Base-by-base conservation (phyloP, 1,139 yeast species). In the Candida tunisiensis region DNA sequence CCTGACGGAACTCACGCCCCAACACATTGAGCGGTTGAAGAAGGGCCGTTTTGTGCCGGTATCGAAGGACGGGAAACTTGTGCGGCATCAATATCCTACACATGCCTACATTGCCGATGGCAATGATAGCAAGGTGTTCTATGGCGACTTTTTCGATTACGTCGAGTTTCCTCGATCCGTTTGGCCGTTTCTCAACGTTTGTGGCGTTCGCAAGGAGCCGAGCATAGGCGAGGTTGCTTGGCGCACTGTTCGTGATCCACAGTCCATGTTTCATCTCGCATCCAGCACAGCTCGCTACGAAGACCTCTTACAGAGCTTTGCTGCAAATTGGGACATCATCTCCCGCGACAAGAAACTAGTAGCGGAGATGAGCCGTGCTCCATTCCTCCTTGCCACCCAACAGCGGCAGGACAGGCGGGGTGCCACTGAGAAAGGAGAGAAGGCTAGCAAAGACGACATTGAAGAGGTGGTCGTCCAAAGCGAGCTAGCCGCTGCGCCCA, bases 161-260 rank as follows among this genome's bases (percentile, higher is more conserved):
- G 40, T 44, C 18, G 26, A 30, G n/a, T 34, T 44, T 25, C 37
- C 48, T 3, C 30, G 36, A 2, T 31, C 39, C 3, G 45, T 49
- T 2, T 34, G 35, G 8, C 51, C 55, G 1, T 56, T 56, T 33
- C 34, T 55, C 24, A 34, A 35, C 6, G 31, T 33, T 9, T 36
- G 53, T 8, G 61, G 62, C 2, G 53, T 54, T 4, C 35, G 55
- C 8, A 44, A 45, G 15, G 37, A 42, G 20, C 62, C 62, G 1
- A 40, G 40, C 10, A 34, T 47, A 4, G 21, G 34, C 3, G 58
- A 56, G 28, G 36, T 55, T 14, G 53, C 52, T 3, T 33, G 36
- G 9, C 35, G 40, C 15, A 39, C 48, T 8, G 46, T 47, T 3
- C 35, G 37, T 3, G 40, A 49, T 14, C 60, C 62, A 1, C 24